Base-by-base conservation (phyloP, 2,329 filamentous ascomycete species). In the Phyllosticta citribraziliensis region DNA sequence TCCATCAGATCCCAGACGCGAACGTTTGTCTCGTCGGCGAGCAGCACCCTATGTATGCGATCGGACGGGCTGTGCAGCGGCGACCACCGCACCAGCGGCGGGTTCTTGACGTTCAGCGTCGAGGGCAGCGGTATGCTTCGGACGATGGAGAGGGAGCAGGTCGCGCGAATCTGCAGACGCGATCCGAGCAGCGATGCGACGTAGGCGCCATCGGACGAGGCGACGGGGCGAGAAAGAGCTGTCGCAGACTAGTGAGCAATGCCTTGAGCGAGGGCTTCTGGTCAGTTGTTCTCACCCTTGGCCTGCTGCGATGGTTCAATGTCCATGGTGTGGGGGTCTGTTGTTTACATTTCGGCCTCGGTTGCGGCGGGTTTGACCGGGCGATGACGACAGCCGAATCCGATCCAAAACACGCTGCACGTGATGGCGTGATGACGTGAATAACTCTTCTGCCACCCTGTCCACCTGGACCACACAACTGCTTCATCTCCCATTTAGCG, bases 1-100 rank as follows among this genome's bases (percentile, higher is more conserved):
- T 79, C 74, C 2, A 72, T 65, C 24, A 80, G 65, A 57, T 79
- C 75, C 61, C 75, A 75, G 3, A 79, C 70, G 9, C 73, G 70
- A 5, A 75, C 71, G 9, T 67, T 71, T 22, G 73, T 70, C 22
- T 74, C 71, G 62, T 76, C 73, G 58, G 72, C 68, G 6, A 78
- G 64, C 24, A 79, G 71, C 25, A 79, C 62, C 58, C 75, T 75
- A 33, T 70, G 69, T 17, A 17, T 17, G 20, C 61, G 55, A 58
- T 33, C 56, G 54, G 27, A 1, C 58, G 25, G n/a, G 19, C 52
- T 55, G 10, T 17, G 52, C 2, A 64, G 64, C 0, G 70, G 70
- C 2, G 72, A 73, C 76, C 76, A 78, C 50, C 69, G 70, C 24
- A 78, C 64, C 5, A 65, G 65, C 0, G 71, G 67, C 25, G 59